phyloP scores from a whole-genome alignment of 345 rosid genomes.

The Gynandropsis gynandra region DNA sequence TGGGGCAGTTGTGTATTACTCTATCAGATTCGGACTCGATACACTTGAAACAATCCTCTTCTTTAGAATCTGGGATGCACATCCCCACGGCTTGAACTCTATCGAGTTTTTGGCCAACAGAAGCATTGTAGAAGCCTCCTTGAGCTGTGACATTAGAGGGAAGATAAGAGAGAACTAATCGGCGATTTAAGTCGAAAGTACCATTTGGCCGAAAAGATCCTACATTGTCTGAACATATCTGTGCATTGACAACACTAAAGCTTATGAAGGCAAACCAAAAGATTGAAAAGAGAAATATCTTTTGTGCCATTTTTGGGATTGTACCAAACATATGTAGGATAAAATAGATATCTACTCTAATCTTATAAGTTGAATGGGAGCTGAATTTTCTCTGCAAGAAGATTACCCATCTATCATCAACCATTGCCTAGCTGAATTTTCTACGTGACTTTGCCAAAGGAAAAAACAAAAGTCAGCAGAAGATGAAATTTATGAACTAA shows the following conservation, averaged over 20 bases:
- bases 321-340: no score
- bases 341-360: no score
- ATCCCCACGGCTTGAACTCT: not conserved
- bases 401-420: no score
- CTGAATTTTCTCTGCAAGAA: no score
- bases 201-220: slow-evolving; percentile 15
- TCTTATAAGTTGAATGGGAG: no score
- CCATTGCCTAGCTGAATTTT: no score
- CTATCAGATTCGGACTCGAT: not conserved
- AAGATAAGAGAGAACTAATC: slow-evolving; percentile 13
- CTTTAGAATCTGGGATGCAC: not conserved
- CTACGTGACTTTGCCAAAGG: no score
- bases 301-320: slow-evolving; percentile 4
- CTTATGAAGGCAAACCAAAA: not conserved
- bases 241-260: not conserved
- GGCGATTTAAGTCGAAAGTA: slow-evolving; percentile 19
- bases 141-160: slow-evolving; percentile 1
- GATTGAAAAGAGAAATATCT: not conserved
- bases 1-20: slow-evolving; percentile 15
- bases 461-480: no score
- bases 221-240: slow-evolving; percentile 11
- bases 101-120: not conserved
- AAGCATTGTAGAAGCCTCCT: not conserved
- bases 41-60: slow-evolving; percentile 16
- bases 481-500: no score